Evolutionary conservation across 768 basidiomycete genomes (phyloP).

Genomic region (Tricholomella constricta): DNA sequence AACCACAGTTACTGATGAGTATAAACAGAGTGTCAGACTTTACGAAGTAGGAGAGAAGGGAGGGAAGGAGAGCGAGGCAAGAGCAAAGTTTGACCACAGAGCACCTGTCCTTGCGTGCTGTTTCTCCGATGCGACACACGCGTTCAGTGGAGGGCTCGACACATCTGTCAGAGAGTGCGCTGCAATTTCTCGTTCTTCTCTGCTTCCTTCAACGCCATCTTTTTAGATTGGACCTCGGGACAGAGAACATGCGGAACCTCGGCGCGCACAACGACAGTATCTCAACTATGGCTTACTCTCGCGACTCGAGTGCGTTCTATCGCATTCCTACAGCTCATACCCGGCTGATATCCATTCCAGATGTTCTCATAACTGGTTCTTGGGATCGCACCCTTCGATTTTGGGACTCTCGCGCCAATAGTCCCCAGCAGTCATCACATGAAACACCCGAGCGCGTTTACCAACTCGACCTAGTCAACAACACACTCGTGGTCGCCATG

Average conservation of each 20-base stretch:
- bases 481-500: conserved; percentile 90
- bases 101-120: conserved; percentile 86
- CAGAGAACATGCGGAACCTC: conserved; percentile 70
- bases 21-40: conserved; percentile 37
- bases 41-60: conserved; percentile 64
- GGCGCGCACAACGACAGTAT: conserved; percentile 84
- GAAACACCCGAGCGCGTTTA: conserved; percentile 84
- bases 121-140: conserved; percentile 68
- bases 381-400: conserved; percentile 91
- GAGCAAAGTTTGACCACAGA: conserved; percentile 84
- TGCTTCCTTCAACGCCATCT: not conserved
- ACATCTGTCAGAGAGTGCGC: conserved; percentile 81
- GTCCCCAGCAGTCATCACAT: conserved; percentile 59
- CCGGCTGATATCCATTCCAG: conserved; percentile 36
- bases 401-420: conserved; percentile 77
- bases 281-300: conserved; percentile 72
- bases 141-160: conserved; percentile 87
- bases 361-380: conserved; percentile 78
- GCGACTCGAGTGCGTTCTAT: conserved; percentile 56
- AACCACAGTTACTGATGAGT: not conserved
- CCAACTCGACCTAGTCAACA: conserved; percentile 73
- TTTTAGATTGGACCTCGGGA: conserved; percentile 72
- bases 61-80: conserved; percentile 61
- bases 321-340: not conserved
- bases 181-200: not conserved